A percentile compares a stretch with the other conserved stretches of the same genome.
Conservation (phyloP, 495 filamentous ascomycete genomes). For the Zalerion maritima region DNA sequence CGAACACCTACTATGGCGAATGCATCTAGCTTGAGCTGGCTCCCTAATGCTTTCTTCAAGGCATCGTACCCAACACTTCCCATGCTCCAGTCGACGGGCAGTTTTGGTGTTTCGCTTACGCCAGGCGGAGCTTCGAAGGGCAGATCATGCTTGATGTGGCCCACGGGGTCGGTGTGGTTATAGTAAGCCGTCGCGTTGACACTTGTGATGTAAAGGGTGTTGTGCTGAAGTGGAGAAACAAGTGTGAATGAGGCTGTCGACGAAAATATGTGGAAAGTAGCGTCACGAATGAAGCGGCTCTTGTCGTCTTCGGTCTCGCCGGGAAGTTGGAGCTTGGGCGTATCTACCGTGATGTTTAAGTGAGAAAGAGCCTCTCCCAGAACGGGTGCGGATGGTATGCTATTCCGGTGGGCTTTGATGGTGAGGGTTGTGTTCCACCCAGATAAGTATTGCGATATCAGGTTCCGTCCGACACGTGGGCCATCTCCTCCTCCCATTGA, state of each 20-base stretch:
- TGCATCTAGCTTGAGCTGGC: conserved; percentile 63
- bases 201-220: conserved; percentile 56
- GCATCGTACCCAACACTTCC: conserved; percentile 70
- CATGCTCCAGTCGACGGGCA: conserved; percentile 70
- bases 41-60: conserved; percentile 71
- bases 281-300: conserved; percentile 64
- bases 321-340: conserved; percentile 47
- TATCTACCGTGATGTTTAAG: conserved; percentile 50
- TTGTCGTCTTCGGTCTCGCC: conserved; percentile 29
- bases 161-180: conserved; percentile 60
- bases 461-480: conserved; percentile 44
- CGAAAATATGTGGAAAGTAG: conserved; percentile 73
- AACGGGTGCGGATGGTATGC: conserved; percentile 57
- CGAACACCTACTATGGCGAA: conserved; percentile 53
- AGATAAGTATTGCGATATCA: conserved; percentile 77
- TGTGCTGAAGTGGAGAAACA: conserved; percentile 57
- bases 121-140: conserved; percentile 72
- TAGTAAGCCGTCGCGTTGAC: conserved; percentile 79
- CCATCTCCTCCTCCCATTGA: conserved; percentile 44
- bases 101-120: conserved; percentile 45
- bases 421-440: conserved; percentile 71
- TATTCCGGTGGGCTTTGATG: conserved; percentile 48
- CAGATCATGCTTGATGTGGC: conserved; percentile 55
- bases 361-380: conserved; percentile 58
- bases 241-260: conserved; percentile 78